Evolutionary conservation across 1,139 yeast genomes (phyloP), one percentile per base, ranked within the genome.

Genomic region (Protomyces pachydermus): DNA sequence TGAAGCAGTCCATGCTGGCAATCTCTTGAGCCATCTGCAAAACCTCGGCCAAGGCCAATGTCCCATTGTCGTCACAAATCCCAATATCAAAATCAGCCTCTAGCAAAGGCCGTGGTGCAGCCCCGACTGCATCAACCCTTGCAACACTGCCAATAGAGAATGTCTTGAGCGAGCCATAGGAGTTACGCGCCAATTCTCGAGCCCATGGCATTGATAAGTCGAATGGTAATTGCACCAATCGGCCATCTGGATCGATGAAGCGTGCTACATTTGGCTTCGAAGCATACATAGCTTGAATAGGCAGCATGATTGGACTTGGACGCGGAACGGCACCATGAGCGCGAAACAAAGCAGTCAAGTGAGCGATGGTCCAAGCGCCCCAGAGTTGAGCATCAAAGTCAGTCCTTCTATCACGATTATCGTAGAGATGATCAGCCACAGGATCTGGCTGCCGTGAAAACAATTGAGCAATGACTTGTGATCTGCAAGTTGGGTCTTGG

Each of bases 201-300:
- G 98, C 98, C 76, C 87, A 83, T 0, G 99, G 98, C 46, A 91
- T 76, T 0, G 96, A 87, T 67, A 91, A 78, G 72, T 93, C 98
- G 72, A 87, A 91, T 0, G 97, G 96, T 46, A 95, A 75, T 67
- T 91, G 95, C 39, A 95, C 76, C 5, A 93, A 93, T 0, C 91
- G 84, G 0, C 98, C 98, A 37, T 89, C 85, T 61, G 84, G 81
- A 71, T 93, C 98, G 67, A 95, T 76, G 0, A 93, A 82, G 69
- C 87, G 91, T 0, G 88, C 86, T 56, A 81, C 80, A 64, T 80
- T 81, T 20, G 81, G 82, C 20, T 83, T 76, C 16, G 85, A n/a
- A 18, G 46, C 80, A 72, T 90, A 91, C 1, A 83, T 75, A 1
- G 93, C 87, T 0, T 93, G 86, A 68, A 86, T 85, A 0, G 98